Conservation (phyloP, 495 filamentous ascomycete genomes). For the Hyaloscypha hepaticicola region DNA sequence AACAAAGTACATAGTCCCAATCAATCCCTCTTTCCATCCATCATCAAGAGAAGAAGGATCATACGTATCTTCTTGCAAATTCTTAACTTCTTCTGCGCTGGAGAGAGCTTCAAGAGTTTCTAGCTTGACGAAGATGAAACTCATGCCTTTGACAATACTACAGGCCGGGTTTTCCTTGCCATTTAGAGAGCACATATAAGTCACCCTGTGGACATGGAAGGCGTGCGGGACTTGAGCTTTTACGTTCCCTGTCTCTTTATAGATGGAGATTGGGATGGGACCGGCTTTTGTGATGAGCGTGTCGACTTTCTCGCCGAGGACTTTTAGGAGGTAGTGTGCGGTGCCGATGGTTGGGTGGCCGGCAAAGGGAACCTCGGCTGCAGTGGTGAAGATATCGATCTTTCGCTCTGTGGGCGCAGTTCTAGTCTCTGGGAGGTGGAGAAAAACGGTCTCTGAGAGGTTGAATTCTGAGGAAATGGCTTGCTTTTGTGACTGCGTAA, state of each 20-base stretch:
- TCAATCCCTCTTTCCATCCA: slow-evolving; percentile 55
- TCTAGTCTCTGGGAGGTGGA: slow-evolving; percentile 49
- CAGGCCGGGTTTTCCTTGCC: slow-evolving; percentile 47
- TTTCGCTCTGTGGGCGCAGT: slow-evolving; percentile 31
- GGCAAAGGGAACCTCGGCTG: slow-evolving; percentile 67
- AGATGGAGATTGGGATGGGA: slow-evolving; percentile 47
- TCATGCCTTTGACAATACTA: slow-evolving; percentile 71
- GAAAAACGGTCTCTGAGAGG: slow-evolving; percentile 79
- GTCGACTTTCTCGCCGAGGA: slow-evolving; percentile 30
- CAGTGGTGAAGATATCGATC: slow-evolving; percentile 71
- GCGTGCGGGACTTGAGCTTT: slow-evolving; percentile 63
- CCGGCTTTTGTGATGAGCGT: slow-evolving; percentile 61
- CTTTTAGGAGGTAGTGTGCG: slow-evolving; percentile 50
- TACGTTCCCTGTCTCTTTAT: slow-evolving; percentile 40
- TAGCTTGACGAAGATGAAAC: slow-evolving; percentile 57
- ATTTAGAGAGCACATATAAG: slow-evolving; percentile 32
- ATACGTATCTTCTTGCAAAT: slow-evolving; percentile 12
- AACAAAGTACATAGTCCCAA: slow-evolving; percentile 57
- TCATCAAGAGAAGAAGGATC: slow-evolving; percentile 45
- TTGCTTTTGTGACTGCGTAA: slow-evolving; percentile 56
- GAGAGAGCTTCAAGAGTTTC: slow-evolving; percentile 45
- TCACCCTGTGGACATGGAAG: slow-evolving; percentile 56
- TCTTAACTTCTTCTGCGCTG: slow-evolving; percentile 33
- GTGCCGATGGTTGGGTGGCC: slow-evolving; percentile 78
- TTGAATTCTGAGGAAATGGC: slow-evolving; percentile 78